Base-by-base conservation (phyloP, 805 yeast genomes). In the Teunomyces atbi region DNA sequence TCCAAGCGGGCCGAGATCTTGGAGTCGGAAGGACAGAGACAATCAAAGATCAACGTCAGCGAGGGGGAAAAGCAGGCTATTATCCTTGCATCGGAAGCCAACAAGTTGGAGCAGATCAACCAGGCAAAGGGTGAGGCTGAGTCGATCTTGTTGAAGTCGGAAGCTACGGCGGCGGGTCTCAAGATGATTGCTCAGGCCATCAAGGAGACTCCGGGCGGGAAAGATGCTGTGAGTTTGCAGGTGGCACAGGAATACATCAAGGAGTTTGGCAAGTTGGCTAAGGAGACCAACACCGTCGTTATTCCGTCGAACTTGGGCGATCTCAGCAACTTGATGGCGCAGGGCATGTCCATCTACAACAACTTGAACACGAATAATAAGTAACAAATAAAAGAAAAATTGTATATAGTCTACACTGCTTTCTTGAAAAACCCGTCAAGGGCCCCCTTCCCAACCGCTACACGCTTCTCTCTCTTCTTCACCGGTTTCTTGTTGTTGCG, bases 1-100 rank as follows among this genome's bases (percentile, higher is more conserved):
- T 82, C 90, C 43, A 89, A 89, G 63, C 74, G 96, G 50, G 96
- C 96, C 2, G 92, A 88, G 64, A 88, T 88, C 53, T 76, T 88
- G 60, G 96, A 88, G 59, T 82, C 89, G 38, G 96, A 88, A 68
- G 96, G 96, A 65, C 80, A 78, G 45, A 78, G 90, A 61, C 89
- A 85, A 60, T 74, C 89, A 29, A 84, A 80, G 41, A 88, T 89
- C 62, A 89, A 89, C 61, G 82, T 84, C 50, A 90, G 94, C 46
- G 95, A 88, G 65, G 95, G 95, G 62, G 84, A 82, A 52, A 86
- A 84, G 61, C 81, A 78, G 47, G 75, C 88, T 0, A 76, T 78
- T 41, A 84, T 87, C 50, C 74, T 87, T 52, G 83, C 83, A n/a
- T 85, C 92, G 3, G 92, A 87, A 64, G 92, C 88, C 49, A 64